Conservation (phyloP, 2,329 filamentous ascomycete genomes). For the Claviceps sp. region DNA sequence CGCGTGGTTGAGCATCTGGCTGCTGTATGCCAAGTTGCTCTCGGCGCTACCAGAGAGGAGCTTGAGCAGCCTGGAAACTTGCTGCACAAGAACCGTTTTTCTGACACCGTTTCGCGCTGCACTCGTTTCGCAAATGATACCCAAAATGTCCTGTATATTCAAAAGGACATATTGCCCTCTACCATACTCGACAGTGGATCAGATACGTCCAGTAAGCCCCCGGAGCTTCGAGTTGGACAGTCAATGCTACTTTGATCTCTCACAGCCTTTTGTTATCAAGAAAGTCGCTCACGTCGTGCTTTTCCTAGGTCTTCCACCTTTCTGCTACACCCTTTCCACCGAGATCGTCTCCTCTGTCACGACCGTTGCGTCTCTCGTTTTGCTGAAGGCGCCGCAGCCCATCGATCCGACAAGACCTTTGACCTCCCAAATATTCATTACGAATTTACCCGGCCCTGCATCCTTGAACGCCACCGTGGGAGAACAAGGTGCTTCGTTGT, state of each 20-base stretch:
- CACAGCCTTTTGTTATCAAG: not conserved
- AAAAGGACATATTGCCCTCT: conserved; percentile 58
- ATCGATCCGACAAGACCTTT: conserved; percentile 76
- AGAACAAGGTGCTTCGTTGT: conserved; percentile 59
- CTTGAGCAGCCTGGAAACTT: conserved; percentile 72
- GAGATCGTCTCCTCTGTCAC: conserved; percentile 69
- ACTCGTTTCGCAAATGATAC: conserved; percentile 79
- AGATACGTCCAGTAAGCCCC: conserved; percentile 29
- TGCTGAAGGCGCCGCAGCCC: conserved; percentile 79
- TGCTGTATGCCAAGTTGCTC: conserved; percentile 56
- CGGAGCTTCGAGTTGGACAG: not conserved
- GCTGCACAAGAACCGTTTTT: conserved; percentile 56
- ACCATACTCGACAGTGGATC: conserved; percentile 37
- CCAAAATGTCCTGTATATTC: conserved; percentile 79
- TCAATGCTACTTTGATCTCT: too few relatives aligned
- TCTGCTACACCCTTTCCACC: conserved; percentile 66
- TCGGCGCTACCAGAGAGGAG: conserved; percentile 64
- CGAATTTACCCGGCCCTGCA: conserved; percentile 76
- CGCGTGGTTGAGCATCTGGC: conserved; percentile 59
- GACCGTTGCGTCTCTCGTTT: conserved; percentile 75
- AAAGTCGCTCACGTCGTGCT: conserved; percentile 3
- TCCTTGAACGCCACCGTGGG: conserved; percentile 52
- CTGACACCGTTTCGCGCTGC: conserved; percentile 77
- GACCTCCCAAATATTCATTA: conserved; percentile 79
- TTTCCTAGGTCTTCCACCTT: conserved; percentile 33